Conservation (phyloP, 1,284 basidiomycete species). For the Trametes pubescens region DNA sequence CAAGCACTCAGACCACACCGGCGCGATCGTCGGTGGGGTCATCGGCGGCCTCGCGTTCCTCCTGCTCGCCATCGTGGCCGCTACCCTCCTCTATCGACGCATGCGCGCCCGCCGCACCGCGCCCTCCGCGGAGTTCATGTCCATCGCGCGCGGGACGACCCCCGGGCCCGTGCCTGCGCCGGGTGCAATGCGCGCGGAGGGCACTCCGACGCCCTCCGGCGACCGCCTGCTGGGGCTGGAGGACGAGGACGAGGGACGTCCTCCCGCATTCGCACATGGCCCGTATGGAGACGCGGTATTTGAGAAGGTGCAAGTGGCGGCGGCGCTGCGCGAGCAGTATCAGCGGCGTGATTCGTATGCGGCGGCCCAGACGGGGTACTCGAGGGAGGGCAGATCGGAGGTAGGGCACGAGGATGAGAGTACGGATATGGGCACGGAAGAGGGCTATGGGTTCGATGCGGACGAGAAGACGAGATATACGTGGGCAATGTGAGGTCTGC, state of each 20-base stretch:
- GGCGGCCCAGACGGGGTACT: no score
- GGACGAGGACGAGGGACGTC: slow-evolving; percentile 12
- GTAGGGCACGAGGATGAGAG: not conserved
- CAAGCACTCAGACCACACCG: slow-evolving; percentile 8
- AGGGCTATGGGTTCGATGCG: not conserved
- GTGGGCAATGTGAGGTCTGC: no score
- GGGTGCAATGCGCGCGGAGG: not conserved
- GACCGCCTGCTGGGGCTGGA: slow-evolving; percentile 15
- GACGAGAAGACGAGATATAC: no score
- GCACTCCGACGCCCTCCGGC: slow-evolving; percentile 3
- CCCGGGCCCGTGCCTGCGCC: not conserved
- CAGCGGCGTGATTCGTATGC: no score
- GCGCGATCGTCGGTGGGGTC: slow-evolving; percentile 35
- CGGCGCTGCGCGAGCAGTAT: no score
- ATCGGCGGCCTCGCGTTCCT: slow-evolving; percentile 28
- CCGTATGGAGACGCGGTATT: no score
- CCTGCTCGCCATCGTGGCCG: slow-evolving; percentile 9
- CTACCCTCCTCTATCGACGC: slow-evolving; percentile 24
- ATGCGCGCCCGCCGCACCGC: slow-evolving; percentile 21
- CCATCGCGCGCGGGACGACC: slow-evolving; percentile 13
- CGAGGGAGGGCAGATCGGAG: not conserved
- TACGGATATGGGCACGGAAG: not conserved
- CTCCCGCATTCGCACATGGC: no score
- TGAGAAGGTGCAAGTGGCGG: no score
- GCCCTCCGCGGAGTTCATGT: slow-evolving; percentile 39